These are phyloP conservation scores for Alloteropsis semialata DNA, from an alignment of 176 grass and related monocot species.

Conservation along the genomic window DNA sequence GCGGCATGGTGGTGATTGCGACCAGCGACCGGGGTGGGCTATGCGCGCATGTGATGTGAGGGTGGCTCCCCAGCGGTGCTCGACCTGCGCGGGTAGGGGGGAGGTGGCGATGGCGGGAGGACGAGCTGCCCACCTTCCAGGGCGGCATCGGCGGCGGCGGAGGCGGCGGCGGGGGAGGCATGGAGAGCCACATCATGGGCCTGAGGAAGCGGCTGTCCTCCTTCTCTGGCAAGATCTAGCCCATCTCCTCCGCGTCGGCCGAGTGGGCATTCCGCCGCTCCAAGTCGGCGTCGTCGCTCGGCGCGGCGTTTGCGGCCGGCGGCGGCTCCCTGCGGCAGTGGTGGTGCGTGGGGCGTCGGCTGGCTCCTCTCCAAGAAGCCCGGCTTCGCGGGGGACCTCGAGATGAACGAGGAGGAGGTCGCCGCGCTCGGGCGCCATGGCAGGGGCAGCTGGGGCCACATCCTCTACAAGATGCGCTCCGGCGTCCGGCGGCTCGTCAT, in stretches of 20 bases:
- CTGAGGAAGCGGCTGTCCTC: slow-evolving; percentile 85
- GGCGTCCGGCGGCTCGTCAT: slow-evolving; percentile 60
- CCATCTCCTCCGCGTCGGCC: slow-evolving; percentile 58
- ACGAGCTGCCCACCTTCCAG: no score
- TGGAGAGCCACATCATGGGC: no score
- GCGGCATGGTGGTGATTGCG: slow-evolving; percentile 42
- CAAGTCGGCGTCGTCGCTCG: slow-evolving; percentile 58
- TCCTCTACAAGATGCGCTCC: slow-evolving; percentile 77
- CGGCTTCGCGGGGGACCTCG: slow-evolving; percentile 67
- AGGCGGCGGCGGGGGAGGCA: no score
- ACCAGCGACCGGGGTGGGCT: not conserved
- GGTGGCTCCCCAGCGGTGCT: no score
- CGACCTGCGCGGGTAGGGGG: no score
- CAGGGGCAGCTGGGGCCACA: slow-evolving; percentile 67
- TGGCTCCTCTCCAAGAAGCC: slow-evolving; percentile 81
- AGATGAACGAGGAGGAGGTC: slow-evolving; percentile 98
- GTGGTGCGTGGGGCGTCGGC: slow-evolving; percentile 71
- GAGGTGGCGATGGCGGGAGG: no score
- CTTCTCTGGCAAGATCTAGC: slow-evolving; percentile 93
- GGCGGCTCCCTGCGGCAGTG: slow-evolving; percentile 49
- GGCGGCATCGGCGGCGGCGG: no score
- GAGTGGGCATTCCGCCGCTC: slow-evolving; percentile 64
- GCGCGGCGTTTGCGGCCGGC: slow-evolving; percentile 36
- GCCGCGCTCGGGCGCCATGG: slow-evolving; percentile 57
- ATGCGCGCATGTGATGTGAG: slow-evolving; percentile 17